A percentile compares a stretch with the other conserved stretches of the same genome.
phyloP scores from a whole-genome alignment of 305 asterid species.

The Plantago rigida region DNA sequence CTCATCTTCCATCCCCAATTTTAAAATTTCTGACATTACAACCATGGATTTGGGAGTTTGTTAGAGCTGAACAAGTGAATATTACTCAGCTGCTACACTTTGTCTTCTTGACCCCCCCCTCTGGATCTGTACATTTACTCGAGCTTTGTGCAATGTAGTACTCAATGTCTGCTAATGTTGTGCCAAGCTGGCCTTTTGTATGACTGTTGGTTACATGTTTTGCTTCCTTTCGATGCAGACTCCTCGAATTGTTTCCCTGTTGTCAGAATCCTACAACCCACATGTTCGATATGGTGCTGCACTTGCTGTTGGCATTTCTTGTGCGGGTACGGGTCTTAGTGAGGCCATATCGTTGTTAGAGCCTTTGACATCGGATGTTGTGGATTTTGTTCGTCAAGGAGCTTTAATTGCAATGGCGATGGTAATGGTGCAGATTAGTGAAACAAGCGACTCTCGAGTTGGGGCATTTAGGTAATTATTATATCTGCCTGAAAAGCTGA shows the following conservation, averaged over 20 bases:
- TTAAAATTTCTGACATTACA: too few species aligned
- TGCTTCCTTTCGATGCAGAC: slow-evolving; percentile 49
- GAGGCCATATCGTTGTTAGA: slow-evolving; percentile 95
- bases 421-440: slow-evolving; percentile 93
- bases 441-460: slow-evolving; percentile 94
- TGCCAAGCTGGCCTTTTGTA: not conserved
- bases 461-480: slow-evolving; percentile 73
- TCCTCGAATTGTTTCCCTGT: slow-evolving; percentile 71
- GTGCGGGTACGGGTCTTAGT: slow-evolving; percentile 97
- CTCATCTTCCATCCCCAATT: too few species aligned
- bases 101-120: too few species aligned
- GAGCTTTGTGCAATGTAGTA: not conserved
- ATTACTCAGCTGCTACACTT: too few species aligned
- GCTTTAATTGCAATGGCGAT: slow-evolving; percentile 98
- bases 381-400: slow-evolving; percentile 97
- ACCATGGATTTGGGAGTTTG: too few species aligned
- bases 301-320: slow-evolving; percentile 91
- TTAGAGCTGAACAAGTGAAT: too few species aligned
- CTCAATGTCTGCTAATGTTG: not conserved
- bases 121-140: too few species aligned
- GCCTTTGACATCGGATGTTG: slow-evolving; percentile 94
- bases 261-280: slow-evolving; percentile 84
- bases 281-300: slow-evolving; percentile 98
- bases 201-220: not conserved
- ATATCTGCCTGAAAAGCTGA: not conserved